Base-by-base conservation (phyloP, 805 yeast genomes). In the Candida sithepensis region DNA sequence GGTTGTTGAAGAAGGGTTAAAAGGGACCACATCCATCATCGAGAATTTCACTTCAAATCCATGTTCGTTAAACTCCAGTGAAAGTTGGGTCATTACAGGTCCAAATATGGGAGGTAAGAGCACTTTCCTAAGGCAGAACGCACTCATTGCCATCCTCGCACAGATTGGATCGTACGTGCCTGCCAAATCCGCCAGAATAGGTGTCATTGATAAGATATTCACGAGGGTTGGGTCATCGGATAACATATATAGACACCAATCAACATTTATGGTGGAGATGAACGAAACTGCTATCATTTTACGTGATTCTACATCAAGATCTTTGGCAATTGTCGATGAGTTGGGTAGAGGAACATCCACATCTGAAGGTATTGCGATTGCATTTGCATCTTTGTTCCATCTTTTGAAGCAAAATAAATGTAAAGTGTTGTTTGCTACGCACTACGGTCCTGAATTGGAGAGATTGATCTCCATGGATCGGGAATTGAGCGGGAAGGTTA, bases 201-300 rank as follows among this genome's bases (percentile, higher is more conserved):
- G 94, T 0, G 63, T 88, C 1, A 88, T 89, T 16, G 96, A 89
- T 64, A 77, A 83, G 45, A 79, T 89, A 0, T 87, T 84, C 58
- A 83, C 94, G 20, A 72, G 97, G 23, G 82, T 88, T 60, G 90
- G 90, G 2, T 90, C 97, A 0, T 84, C 88, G 0, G 97, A 90
- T 67, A 88, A 88, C 58, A 75, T 90, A 23, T 78, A 79, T 50
- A 75, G 81, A 42, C 90, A 90, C 38, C 79, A 85, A 58, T 85
- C 94, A n/a, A 89, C 97, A 0, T 90, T 90, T 59, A 88, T 89
- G 96, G 88, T 85, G 14, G 97, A 90, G 58, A 88, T 90, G 96
- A 73, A 83, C 36, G 97, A 90, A 61, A 85, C 96, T 2, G 79
- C 88, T 2, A 67, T 72, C 39, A 88, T 90, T 32, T 62, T 90